A percentile compares a stretch with the other conserved stretches of the same genome.
These are phyloP conservation scores for Coemansia sp. DNA, from an alignment of 192 early-diverging fungal species.

Conservation along the genomic window DNA sequence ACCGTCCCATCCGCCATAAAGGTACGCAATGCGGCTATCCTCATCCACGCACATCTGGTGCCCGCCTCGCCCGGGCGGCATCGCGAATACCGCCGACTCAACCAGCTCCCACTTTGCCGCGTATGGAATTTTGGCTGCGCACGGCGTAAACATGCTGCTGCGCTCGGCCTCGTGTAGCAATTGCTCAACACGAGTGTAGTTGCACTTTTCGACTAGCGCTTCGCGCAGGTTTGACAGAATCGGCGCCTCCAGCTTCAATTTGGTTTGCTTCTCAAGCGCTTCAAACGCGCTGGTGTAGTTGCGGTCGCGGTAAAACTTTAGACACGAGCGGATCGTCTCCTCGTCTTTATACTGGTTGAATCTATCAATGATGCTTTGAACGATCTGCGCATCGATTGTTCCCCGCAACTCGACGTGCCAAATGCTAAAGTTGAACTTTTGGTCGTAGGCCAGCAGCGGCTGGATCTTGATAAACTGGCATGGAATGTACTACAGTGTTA, in stretches of 20 bases:
- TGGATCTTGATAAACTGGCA: constrained; percentile 93
- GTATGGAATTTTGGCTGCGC: constrained; percentile 69
- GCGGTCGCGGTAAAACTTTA: constrained; percentile 86
- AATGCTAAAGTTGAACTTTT: constrained; percentile 94
- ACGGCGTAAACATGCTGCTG: constrained; percentile 70
- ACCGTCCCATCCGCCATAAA: constrained; percentile 97
- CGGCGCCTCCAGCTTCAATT: constrained; percentile 74
- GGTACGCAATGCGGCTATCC: constrained; percentile 69
- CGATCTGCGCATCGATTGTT: constrained; percentile 63
- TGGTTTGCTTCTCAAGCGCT: constrained; percentile 63
- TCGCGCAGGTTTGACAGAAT: constrained; percentile 74
- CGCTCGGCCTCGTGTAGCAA: constrained; percentile 65
- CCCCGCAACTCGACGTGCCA: constrained; percentile 93
- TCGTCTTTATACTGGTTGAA: constrained; percentile 68
- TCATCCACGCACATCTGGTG: constrained; percentile 97
- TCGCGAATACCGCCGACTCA: constrained; percentile 6
- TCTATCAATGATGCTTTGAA: constrained; percentile 49
- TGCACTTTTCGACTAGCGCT: constrained; percentile 64
- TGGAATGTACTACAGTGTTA: constrained; percentile 65
- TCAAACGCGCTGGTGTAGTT: constrained; percentile 74
- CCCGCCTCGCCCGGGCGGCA: constrained; percentile 78
- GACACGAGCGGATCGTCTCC: constrained; percentile 78
- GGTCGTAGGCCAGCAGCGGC: constrained; percentile 84
- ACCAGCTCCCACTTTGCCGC: constrained; percentile 65
- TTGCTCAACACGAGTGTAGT: constrained; percentile 73